Base-by-base conservation (phyloP, 352 stramenopile genomes). In the Aphanomyces euteiches region DNA sequence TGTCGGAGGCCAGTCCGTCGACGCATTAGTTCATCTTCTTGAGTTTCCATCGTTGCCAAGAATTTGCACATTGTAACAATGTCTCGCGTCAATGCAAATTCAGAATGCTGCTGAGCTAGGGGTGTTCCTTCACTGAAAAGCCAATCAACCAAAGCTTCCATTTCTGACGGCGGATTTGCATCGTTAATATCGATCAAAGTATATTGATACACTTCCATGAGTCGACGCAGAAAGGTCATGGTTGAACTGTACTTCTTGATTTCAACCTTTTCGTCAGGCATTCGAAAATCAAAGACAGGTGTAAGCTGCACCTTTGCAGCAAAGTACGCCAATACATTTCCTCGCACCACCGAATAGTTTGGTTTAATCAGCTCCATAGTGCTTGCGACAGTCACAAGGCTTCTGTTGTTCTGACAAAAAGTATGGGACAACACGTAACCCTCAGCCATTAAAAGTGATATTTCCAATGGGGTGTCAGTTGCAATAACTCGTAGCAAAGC, bases 121-220 rank as follows among this genome's bases (percentile, higher is more conserved):
- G 86, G 80, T 0, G 87, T 90, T 13, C 81, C 79, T 10, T 90
- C 84, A 17, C 83, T 84, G 47, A 79, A 90, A 67, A 96, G 93
- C 88, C 89, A 96, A 60, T 96, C 89, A 76, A 96, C 91, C 38
- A 96, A 69, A 19, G 89, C 87, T 72, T 96, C 89, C 87, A 96
- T 96, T 74, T 96, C 89, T 17, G 84, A 93, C 36, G 85, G 88
- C 19, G 89, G 88, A 8, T 87, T 90, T 28, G 86, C 73, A 58
- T 94, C 84, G 47, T 92, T 80, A 4, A 80, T 71, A 40, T 93
- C 85, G 56, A 96, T 90, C 37, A 96, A 57, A 73, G 89, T 84
- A 68, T 96, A 96, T 47, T 87, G 73, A 69, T 89, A 95, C 15
- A 76, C 74, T 71, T 96, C 89, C 85, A 96, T 90, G 7, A 96